phyloP scores from a whole-genome alignment of 768 basidiomycete species.

The Solioccasus polychromus region DNA sequence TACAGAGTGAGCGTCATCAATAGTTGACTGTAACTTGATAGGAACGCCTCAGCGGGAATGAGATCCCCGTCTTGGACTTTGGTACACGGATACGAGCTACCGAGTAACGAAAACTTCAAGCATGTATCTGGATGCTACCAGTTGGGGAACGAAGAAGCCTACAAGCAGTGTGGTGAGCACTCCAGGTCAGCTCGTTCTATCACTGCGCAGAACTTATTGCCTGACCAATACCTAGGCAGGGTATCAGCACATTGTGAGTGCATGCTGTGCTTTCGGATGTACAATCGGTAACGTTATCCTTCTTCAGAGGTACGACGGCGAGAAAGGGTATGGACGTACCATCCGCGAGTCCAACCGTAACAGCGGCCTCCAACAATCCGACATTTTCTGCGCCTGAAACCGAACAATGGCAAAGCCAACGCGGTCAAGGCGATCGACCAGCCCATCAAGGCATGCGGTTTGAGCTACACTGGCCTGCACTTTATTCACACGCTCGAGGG shows the following conservation, averaged over 20 bases:
- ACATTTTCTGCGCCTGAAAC: constrained; percentile 66
- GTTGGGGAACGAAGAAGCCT: constrained; percentile 5
- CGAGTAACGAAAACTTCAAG: neutral
- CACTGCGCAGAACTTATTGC: neutral
- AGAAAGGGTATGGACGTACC: constrained; percentile 59
- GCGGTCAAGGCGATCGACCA: constrained; percentile 48
- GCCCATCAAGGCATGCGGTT: constrained; percentile 45
- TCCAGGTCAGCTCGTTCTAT: constrained; percentile 4
- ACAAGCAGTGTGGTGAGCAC: constrained; percentile 6
- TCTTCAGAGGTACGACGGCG: constrained; percentile 40
- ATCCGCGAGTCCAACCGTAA: constrained; percentile 52
- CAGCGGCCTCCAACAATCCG: constrained; percentile 38
- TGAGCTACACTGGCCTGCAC: constrained; percentile 2
- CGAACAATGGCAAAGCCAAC: constrained; percentile 46
- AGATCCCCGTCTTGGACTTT: constrained; percentile 10
- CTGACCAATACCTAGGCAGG: too few species aligned
- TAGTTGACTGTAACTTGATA: neutral
- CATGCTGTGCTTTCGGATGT: neutral
- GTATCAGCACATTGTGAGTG: constrained; percentile 12
- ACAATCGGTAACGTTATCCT: neutral
- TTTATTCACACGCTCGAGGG: neutral
- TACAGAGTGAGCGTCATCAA: constrained; percentile 4
- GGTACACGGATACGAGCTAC: constrained; percentile 1
- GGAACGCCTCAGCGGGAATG: neutral
- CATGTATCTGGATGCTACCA: constrained; percentile 2